phyloP scores from a whole-genome alignment of 2,329 filamentous ascomycete genomes.

The Epichloe scottii region DNA sequence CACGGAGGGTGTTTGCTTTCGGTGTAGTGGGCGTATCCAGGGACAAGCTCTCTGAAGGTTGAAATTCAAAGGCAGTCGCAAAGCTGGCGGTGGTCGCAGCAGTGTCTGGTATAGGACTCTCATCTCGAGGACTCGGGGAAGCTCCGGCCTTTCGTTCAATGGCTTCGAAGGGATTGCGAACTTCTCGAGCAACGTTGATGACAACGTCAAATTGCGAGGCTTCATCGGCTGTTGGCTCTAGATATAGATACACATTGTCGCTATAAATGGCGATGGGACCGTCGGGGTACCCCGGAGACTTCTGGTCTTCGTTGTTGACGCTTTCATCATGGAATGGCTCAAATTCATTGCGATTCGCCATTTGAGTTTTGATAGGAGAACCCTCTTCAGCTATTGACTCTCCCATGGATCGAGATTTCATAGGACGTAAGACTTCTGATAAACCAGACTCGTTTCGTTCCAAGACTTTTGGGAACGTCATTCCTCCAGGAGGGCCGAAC shows the following conservation, averaged over 20 bases:
- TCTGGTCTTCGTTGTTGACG: constrained; percentile 66
- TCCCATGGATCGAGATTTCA: constrained; percentile 30
- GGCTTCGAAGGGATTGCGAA: constrained; percentile 57
- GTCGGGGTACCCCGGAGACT: constrained; percentile 70
- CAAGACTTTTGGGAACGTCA: constrained; percentile 49
- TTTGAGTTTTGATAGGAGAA: constrained; percentile 46
- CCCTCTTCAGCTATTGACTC: constrained; percentile 40
- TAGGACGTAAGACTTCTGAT: constrained; percentile 44
- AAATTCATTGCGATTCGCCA: constrained; percentile 41
- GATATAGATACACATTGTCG: constrained; percentile 64
- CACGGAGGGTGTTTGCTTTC: constrained; percentile 35
- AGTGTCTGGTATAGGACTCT: constrained; percentile 38
- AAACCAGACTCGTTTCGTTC: constrained; percentile 48
- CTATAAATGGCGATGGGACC: constrained; percentile 74
- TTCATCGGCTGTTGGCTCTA: constrained; percentile 68
- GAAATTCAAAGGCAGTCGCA: constrained; percentile 48
- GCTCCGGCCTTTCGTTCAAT: constrained; percentile 16
- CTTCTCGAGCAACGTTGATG: constrained; percentile 74
- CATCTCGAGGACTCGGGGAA: constrained; percentile 19
- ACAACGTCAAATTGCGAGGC: constrained; percentile 69
- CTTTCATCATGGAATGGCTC: constrained; percentile 52
- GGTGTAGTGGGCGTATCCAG: constrained; percentile 40
- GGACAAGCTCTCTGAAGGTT: constrained; percentile 23
- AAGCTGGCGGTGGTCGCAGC: constrained; percentile 46
- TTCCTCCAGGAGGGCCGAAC: constrained; percentile 48